Percentiles rank a stretch among this genome's conserved stretches.
These are phyloP conservation scores for Nicotiana tomentosiformis DNA, from an alignment of 257 asterid species.

Conservation along the genomic window DNA sequence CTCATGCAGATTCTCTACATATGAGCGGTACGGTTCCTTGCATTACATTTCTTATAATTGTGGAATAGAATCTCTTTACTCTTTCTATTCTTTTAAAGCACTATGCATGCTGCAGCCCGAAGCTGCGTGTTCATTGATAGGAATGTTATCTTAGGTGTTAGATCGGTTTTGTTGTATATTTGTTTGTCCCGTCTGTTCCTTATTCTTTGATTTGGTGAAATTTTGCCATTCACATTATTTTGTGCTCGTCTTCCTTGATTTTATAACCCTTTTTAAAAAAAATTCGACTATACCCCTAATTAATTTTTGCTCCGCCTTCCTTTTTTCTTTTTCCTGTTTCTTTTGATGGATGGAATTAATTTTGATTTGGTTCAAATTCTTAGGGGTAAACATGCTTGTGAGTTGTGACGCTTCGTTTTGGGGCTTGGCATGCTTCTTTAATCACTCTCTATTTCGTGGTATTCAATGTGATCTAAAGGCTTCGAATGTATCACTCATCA, in stretches of 20 bases:
- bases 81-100: neutral
- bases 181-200: neutral
- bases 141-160: neutral
- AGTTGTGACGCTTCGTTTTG: neutral
- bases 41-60: neutral
- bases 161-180: neutral
- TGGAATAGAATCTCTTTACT: neutral
- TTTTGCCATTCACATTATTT: neutral
- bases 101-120: neutral
- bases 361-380: neutral
- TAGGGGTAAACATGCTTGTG: neutral
- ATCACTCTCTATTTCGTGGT: neutral
- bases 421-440: neutral
- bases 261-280: neutral
- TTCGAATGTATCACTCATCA: neutral
- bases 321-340: neutral
- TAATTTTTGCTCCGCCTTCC: neutral
- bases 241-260: conserved; percentile 2
- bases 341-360: neutral
- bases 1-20: neutral
- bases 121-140: neutral
- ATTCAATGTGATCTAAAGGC: neutral
- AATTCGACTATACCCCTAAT: neutral
- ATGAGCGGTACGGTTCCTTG: neutral
- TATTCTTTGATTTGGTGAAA: conserved; percentile 2